phyloP scores from a whole-genome alignment of 2,329 filamentous ascomycete species.

The Macroventuria anomochaeta region DNA sequence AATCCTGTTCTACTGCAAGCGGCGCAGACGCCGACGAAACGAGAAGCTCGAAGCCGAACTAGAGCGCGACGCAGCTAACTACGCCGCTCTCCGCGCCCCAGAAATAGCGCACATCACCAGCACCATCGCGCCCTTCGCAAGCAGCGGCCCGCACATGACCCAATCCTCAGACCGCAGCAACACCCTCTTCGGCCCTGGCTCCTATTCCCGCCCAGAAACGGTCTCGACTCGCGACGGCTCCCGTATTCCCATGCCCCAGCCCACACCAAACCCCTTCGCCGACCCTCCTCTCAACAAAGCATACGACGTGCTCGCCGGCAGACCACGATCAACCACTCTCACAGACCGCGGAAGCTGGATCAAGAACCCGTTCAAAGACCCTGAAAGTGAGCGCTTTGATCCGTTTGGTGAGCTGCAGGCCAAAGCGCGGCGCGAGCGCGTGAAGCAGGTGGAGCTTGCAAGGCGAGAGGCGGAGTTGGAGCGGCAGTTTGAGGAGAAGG shows the following conservation, averaged over 20 bases:
- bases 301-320: slow-evolving; percentile 43
- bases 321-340: slow-evolving; percentile 43
- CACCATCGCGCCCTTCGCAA: slow-evolving; percentile 18
- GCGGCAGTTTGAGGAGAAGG: slow-evolving; percentile 32
- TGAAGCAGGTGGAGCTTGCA: slow-evolving; percentile 34
- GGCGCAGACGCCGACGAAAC: slow-evolving; percentile 28
- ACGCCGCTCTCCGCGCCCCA: slow-evolving; percentile 25
- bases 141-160: slow-evolving; percentile 27
- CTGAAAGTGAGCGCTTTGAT: slow-evolving; percentile 45
- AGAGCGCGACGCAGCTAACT: slow-evolving; percentile 36
- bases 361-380: slow-evolving; percentile 45
- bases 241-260: slow-evolving; percentile 27
- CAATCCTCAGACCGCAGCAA: slow-evolving; percentile 33
- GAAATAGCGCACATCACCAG: slow-evolving; percentile 31
- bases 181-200: slow-evolving; percentile 35
- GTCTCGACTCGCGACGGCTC: slow-evolving; percentile 39
- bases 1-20: slow-evolving; percentile 31
- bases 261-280: slow-evolving; percentile 45
- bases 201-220: slow-evolving; percentile 42
- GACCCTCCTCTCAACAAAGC: slow-evolving; percentile 47
- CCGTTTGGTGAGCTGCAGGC: slow-evolving; percentile 47
- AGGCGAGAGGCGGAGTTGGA: slow-evolving; percentile 30
- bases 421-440: slow-evolving; percentile 38
- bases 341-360: slow-evolving; percentile 45
- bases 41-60: slow-evolving; percentile 32